A percentile compares a stretch with the other conserved stretches of the same genome.
Conservation (phyloP, 192 early-diverging fungal species). For the Phlyctochytrium arcticum region DNA sequence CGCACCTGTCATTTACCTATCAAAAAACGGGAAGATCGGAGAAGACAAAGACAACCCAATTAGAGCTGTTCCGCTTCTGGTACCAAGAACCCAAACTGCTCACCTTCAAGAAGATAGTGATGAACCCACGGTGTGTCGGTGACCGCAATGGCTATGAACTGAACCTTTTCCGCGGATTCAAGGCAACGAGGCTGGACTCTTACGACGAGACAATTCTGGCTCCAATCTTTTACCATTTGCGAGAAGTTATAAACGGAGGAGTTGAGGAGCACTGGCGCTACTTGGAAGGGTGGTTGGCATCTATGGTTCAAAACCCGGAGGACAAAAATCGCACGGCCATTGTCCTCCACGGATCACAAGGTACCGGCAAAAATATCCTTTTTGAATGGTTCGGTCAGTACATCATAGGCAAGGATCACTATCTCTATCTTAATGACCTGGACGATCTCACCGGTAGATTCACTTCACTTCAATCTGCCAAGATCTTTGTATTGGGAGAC, state of each 20-base stretch:
- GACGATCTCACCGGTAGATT: conserved; percentile 2
- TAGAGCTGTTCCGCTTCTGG: too few relatives aligned
- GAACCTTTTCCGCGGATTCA: too few relatives aligned
- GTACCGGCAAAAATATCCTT: not conserved
- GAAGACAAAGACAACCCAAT: too few relatives aligned
- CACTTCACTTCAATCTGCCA: not conserved
- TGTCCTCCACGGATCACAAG: not conserved
- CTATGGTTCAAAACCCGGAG: not conserved
- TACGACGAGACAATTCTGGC: too few relatives aligned
- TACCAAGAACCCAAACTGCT: too few relatives aligned
- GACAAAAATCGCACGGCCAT: not conserved
- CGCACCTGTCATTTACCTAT: too few relatives aligned
- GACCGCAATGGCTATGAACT: too few relatives aligned
- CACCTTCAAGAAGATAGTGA: not conserved
- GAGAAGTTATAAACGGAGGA: not conserved
- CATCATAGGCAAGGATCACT: not conserved
- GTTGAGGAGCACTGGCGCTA: too few relatives aligned
- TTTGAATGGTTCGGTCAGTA: not conserved
- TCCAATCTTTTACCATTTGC: not conserved
- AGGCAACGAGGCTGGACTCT: too few relatives aligned
- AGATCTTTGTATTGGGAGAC: too few relatives aligned
- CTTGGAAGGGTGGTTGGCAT: not conserved
- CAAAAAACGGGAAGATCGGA: too few relatives aligned
- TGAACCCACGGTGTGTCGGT: too few relatives aligned
- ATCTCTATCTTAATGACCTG: not conserved